Evolutionary conservation across 495 filamentous ascomycete genomes (phyloP).

Genomic region (Tuber aestivum): DNA sequence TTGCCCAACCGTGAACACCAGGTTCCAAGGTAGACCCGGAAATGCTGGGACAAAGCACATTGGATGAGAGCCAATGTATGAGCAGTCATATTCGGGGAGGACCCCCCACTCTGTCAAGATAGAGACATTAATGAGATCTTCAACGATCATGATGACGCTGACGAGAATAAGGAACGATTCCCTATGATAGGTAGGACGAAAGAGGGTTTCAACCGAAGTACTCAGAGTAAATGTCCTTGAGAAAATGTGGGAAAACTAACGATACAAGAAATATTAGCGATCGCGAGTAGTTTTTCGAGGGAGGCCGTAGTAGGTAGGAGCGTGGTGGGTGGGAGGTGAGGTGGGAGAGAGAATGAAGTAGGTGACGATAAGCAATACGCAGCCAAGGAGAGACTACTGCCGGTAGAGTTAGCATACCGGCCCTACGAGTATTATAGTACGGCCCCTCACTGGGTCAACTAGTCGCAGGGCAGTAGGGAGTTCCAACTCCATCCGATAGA

Average conservation of each 20-base stretch:
- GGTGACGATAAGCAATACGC: not conserved
- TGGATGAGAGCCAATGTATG: not conserved
- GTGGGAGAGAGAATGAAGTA: not conserved
- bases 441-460: not conserved
- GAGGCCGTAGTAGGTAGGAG: not conserved
- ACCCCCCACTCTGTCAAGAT: conserved; percentile 2
- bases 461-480: not conserved
- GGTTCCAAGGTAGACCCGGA: not conserved
- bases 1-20: not conserved
- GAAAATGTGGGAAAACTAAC: not conserved
- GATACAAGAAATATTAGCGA: not conserved
- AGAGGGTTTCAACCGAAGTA: not conserved
- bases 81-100: not conserved
- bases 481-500: not conserved
- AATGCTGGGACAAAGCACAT: not conserved
- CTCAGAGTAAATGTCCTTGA: not conserved
- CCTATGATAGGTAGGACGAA: not conserved
- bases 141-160: not conserved
- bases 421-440: no score
- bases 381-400: not conserved
- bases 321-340: not conserved
- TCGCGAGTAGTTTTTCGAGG: not conserved
- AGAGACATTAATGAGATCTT: not conserved
- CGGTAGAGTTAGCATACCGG: not conserved
- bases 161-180: not conserved